These are phyloP conservation scores for Carpinus viminea DNA, from an alignment of 306 rosid species.

Conservation along the genomic window DNA sequence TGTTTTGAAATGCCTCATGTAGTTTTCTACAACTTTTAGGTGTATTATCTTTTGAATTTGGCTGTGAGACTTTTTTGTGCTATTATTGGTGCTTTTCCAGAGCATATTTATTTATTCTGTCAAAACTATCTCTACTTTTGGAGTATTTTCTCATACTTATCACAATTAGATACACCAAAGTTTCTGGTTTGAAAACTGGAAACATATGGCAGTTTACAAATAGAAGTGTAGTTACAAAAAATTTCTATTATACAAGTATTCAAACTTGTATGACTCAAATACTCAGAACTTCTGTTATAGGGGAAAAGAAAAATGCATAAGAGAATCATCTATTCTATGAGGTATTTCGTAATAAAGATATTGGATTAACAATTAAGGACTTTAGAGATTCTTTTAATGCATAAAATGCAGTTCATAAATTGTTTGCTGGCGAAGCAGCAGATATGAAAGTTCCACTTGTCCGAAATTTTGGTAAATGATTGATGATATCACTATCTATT, in stretches of 20 bases:
- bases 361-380: not conserved
- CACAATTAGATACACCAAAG: not conserved
- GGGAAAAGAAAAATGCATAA: too few species aligned
- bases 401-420: not conserved
- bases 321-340: too few species aligned
- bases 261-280: not conserved
- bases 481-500: not conserved
- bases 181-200: not conserved
- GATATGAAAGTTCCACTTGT: not conserved
- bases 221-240: not conserved
- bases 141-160: not conserved
- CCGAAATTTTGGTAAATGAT: not conserved
- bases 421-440: too few species aligned
- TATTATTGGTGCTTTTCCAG: not conserved
- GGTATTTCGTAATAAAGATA: not conserved
- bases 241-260: not conserved
- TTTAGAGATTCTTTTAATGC: not conserved
- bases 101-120: not conserved
- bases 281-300: too few species aligned
- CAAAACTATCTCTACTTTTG: not conserved
- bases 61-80: not conserved
- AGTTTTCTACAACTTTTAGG: not conserved
- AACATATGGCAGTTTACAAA: not conserved
- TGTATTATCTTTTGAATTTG: not conserved
- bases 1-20: not conserved